A percentile compares a stretch with the other conserved stretches of the same genome.
These are phyloP conservation scores for Schizopora paradoxa DNA, from an alignment of 1,284 basidiomycete genomes.

Conservation along the genomic window DNA sequence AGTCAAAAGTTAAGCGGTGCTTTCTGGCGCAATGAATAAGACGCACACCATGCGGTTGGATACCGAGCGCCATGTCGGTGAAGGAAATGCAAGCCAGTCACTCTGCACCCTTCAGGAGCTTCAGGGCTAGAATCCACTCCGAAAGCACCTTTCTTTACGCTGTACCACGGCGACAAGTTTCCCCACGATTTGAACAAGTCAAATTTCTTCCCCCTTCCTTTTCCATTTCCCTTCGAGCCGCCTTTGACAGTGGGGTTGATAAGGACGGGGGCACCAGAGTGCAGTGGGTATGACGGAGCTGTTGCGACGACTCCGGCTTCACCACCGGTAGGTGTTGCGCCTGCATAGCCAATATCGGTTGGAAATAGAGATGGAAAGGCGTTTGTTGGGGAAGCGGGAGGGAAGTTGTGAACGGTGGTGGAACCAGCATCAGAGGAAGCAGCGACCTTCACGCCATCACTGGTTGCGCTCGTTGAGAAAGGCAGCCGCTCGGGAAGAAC, in stretches of 20 bases:
- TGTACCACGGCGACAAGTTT: slow-evolving; percentile 82
- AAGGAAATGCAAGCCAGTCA: slow-evolving; percentile 72
- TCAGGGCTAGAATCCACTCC: slow-evolving; percentile 69
- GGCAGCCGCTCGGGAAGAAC: slow-evolving; percentile 3
- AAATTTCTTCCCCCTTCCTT: slow-evolving; percentile 32
- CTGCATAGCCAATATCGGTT: slow-evolving; percentile 72
- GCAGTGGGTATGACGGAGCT: slow-evolving; percentile 70
- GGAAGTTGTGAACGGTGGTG: slow-evolving; percentile 60
- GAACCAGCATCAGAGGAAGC: slow-evolving; percentile 67
- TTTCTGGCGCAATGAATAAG: slow-evolving; percentile 1
- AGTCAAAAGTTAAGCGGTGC: background rate
- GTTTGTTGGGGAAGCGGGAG: slow-evolving; percentile 70
- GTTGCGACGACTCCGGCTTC: slow-evolving; percentile 77
- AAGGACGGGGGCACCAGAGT: slow-evolving; percentile 65
- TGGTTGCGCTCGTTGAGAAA: slow-evolving; percentile 4
- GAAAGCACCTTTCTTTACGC: slow-evolving; percentile 61
- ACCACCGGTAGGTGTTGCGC: slow-evolving; percentile 78
- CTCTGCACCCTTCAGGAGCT: slow-evolving; percentile 60
- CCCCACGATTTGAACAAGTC: slow-evolving; percentile 77
- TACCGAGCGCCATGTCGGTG: slow-evolving; percentile 81
- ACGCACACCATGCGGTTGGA: slow-evolving; percentile 65
- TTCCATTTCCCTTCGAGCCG: slow-evolving; percentile 23
- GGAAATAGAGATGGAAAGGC: slow-evolving; percentile 65
- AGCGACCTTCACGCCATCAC: slow-evolving; percentile 7
- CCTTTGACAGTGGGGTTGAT: slow-evolving; percentile 37